These are phyloP conservation scores for Pyricularia pennisetigena DNA, from an alignment of 2,329 filamentous ascomycete genomes.

Conservation along the genomic window DNA sequence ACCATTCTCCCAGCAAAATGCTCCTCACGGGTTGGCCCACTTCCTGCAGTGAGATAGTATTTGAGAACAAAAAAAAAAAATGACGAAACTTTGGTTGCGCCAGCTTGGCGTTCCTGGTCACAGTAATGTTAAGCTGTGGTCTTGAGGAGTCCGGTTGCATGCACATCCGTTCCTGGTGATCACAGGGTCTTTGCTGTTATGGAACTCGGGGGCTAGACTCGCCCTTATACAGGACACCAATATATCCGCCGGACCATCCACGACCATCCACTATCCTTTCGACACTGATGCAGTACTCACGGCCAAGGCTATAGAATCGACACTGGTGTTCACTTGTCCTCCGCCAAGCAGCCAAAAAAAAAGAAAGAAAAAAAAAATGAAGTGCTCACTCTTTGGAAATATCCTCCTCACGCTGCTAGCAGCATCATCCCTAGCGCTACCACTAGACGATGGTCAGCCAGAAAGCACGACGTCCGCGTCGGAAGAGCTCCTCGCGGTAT, in stretches of 20 bases:
- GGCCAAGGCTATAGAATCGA: background rate
- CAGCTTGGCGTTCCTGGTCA: background rate
- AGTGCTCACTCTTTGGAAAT: background rate
- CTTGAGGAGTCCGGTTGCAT: background rate
- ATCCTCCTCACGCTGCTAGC: background rate
- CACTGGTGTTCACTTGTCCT: background rate
- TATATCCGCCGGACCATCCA: no score
- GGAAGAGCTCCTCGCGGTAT: background rate
- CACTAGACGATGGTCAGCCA: background rate
- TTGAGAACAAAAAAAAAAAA: no score
- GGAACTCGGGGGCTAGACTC: background rate
- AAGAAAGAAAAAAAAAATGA: no score
- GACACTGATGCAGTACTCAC: no score
- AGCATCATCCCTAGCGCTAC: background rate
- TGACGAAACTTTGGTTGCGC: background rate
- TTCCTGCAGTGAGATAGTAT: background rate
- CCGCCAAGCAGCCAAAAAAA: background rate
- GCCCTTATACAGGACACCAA: background rate
- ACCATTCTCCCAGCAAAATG: background rate
- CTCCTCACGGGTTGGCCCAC: background rate
- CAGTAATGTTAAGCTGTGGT: background rate
- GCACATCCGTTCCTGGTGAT: background rate
- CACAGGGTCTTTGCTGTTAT: background rate
- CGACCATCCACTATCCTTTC: no score
- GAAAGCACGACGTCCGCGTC: background rate